Percentiles rank a stretch among this genome's conserved stretches.
These are phyloP conservation scores for Fistulifera pelliculosa DNA, from an alignment of 108 stramenopile species.

Conservation along the genomic window DNA sequence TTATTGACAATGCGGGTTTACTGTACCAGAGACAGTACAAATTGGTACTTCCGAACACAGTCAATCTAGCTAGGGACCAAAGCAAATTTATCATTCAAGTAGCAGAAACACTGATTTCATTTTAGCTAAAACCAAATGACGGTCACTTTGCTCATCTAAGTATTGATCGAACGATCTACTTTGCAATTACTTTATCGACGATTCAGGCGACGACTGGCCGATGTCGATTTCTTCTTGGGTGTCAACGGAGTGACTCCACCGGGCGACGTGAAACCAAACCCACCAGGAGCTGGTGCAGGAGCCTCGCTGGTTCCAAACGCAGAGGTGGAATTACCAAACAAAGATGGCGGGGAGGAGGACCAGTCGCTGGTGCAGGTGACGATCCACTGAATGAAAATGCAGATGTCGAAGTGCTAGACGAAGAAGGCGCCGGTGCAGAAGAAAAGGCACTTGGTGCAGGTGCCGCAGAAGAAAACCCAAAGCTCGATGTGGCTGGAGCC, in stretches of 20 bases:
- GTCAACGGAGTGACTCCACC: slow-evolving; percentile 12
- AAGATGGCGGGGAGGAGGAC: slow-evolving; percentile 7
- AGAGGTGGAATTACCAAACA: slow-evolving; percentile 11
- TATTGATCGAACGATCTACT: too few species aligned
- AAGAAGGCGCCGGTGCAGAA: slow-evolving; percentile 24
- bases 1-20: too few species aligned
- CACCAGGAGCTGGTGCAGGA: slow-evolving; percentile 25
- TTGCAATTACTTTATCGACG: too few species aligned
- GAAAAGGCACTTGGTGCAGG: slow-evolving; percentile 29
- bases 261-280: slow-evolving; percentile 8
- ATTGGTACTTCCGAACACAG: too few species aligned
- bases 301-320: slow-evolving; percentile 12
- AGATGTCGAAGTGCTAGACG: slow-evolving; percentile 25
- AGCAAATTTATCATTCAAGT: too few species aligned
- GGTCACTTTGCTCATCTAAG: too few species aligned
- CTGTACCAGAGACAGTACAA: too few species aligned
- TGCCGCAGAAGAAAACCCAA: slow-evolving; percentile 21
- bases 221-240: slow-evolving; percentile 7
- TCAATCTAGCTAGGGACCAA: too few species aligned
- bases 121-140: too few species aligned
- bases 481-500: slow-evolving; percentile 32
- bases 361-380: not conserved
- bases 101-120: too few species aligned
- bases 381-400: slow-evolving; percentile 11
- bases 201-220: too few species aligned